A percentile compares a stretch with the other conserved stretches of the same genome.
phyloP scores from a whole-genome alignment of 164 flowering plant species.

The Vitis cinerea region DNA sequence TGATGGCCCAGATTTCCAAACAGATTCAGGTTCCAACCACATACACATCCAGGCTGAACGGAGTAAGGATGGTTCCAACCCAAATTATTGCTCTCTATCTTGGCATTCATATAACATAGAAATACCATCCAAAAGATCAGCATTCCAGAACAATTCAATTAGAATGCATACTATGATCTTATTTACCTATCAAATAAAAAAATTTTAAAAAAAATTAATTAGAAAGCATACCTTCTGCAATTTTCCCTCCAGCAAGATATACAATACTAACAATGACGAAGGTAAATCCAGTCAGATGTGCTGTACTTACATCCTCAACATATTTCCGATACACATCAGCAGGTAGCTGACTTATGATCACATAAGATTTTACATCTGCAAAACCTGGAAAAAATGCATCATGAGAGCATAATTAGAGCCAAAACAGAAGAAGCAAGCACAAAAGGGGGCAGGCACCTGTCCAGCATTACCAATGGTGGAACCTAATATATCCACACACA shows the following conservation, averaged over 20 bases:
- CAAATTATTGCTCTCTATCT: no score
- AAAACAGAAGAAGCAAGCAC: not conserved
- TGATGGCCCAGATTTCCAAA: not conserved
- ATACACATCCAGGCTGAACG: not conserved
- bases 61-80: not conserved
- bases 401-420: conserved; percentile 4
- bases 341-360: conserved; percentile 68
- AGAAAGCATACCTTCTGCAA: conserved; percentile 68
- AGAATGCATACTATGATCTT: no score
- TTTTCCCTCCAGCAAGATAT: conserved; percentile 80
- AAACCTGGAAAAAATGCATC: conserved; percentile 33
- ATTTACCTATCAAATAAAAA: no score
- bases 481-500: not conserved
- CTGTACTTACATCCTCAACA: conserved; percentile 59
- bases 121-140: no score
- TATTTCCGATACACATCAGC: conserved; percentile 60
- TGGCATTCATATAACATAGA: no score
- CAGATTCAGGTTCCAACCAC: not conserved
- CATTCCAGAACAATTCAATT: no score
- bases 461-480: not conserved
- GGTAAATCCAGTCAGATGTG: conserved; percentile 69
- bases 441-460: not conserved
- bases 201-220: not conserved
- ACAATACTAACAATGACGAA: conserved; percentile 70
- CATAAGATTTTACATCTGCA: conserved; percentile 70